Conservation (phyloP, 495 filamentous ascomycete genomes). For the Penicillium subrubescens region DNA sequence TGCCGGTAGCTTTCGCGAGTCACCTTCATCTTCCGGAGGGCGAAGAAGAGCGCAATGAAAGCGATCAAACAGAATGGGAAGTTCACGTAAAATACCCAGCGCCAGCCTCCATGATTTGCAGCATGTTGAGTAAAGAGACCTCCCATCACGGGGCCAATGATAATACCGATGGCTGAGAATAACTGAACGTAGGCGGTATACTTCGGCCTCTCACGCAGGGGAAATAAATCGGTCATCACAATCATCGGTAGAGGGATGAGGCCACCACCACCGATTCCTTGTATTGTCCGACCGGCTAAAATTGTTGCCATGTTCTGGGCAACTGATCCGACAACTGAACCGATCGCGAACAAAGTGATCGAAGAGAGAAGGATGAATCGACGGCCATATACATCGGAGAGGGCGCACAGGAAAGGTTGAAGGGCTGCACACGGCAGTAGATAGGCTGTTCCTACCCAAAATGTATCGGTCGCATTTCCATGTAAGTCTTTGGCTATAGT, state of each 20-base stretch:
- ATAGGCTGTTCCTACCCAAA: slow-evolving; percentile 65
- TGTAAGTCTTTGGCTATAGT: slow-evolving; percentile 3
- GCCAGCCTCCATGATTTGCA: slow-evolving; percentile 24
- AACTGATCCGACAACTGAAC: slow-evolving; percentile 43
- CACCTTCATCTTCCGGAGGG: slow-evolving; percentile 4
- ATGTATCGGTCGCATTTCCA: slow-evolving; percentile 26
- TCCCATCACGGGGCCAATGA: slow-evolving; percentile 33
- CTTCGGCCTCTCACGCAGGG: slow-evolving; percentile 33
- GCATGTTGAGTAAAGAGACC: slow-evolving; percentile 26
- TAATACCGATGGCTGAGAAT: slow-evolving; percentile 30
- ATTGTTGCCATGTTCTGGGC: slow-evolving; percentile 37
- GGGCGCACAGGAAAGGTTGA: slow-evolving; percentile 46
- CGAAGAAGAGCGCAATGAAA: slow-evolving; percentile 1
- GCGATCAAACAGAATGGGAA: slow-evolving; percentile 24
- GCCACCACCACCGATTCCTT: slow-evolving; percentile 46
- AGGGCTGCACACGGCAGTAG: slow-evolving; percentile 63
- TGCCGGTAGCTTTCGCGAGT: not conserved
- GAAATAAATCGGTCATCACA: slow-evolving; percentile 33
- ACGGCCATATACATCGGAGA: slow-evolving; percentile 51
- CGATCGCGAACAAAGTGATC: slow-evolving; percentile 35
- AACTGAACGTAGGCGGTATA: slow-evolving; percentile 24
- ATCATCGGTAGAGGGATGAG: slow-evolving; percentile 32
- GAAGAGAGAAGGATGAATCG: slow-evolving; percentile 31
- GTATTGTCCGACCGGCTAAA: slow-evolving; percentile 41
- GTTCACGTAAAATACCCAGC: slow-evolving; percentile 36